These are phyloP conservation scores for Phascolomyces articulosus DNA, from an alignment of 371 early-diverging fungal genomes.

Conservation along the genomic window DNA sequence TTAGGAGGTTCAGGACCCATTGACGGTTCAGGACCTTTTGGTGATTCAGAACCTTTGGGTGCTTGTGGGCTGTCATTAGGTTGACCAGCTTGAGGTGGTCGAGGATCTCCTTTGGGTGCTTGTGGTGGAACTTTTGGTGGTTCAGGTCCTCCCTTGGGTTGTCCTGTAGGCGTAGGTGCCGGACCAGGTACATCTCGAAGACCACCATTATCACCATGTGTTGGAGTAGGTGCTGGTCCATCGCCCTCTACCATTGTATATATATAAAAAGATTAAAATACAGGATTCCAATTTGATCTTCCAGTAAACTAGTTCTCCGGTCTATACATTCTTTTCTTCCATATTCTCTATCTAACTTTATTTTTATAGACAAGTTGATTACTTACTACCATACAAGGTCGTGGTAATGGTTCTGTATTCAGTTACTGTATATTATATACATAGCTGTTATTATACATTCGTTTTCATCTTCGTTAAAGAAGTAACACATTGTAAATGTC, in stretches of 20 bases:
- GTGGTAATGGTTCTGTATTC: constrained; percentile 22
- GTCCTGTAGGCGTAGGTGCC: neutral
- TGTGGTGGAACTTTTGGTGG: neutral
- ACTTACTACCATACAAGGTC: constrained; percentile 13
- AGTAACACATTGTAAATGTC: neutral
- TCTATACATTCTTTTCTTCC: too few species aligned
- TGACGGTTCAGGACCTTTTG: neutral
- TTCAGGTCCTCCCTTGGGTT: neutral
- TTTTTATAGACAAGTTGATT: neutral
- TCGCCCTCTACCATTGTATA: too few species aligned
- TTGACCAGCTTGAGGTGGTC: neutral
- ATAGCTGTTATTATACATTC: too few species aligned
- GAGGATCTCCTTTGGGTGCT: neutral
- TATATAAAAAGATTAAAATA: too few species aligned
- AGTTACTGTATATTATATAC: constrained; percentile 11
- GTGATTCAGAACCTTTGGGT: neutral
- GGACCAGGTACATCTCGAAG: constrained; percentile 1
- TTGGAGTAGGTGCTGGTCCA: neutral
- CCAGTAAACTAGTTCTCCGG: too few species aligned
- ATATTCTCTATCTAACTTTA: neutral
- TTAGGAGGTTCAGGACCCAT: neutral
- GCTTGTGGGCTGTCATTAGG: neutral
- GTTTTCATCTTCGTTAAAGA: too few species aligned
- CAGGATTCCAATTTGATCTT: too few species aligned
- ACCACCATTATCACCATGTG: constrained; percentile 14